Evolutionary conservation across 257 asterid species (phyloP).

Genomic region (Gentiana straminea): DNA sequence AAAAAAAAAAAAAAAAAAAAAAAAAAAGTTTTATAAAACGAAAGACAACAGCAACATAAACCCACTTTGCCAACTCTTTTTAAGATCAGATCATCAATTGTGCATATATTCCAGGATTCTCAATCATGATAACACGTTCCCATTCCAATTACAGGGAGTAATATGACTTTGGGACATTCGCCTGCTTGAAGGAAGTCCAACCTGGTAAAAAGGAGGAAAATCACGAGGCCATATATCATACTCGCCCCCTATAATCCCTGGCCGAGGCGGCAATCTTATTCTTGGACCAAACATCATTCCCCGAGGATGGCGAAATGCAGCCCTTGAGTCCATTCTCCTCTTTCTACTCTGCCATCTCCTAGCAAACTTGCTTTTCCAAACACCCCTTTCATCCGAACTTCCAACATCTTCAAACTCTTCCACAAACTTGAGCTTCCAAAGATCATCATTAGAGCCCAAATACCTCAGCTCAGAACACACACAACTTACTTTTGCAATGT

Average conservation of each 20-base stretch:
- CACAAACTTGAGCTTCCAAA: constrained; percentile 58
- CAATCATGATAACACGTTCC: constrained; percentile 7
- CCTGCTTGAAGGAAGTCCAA: neutral
- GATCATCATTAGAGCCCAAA: constrained; percentile 52
- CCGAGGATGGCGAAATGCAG: constrained; percentile 3
- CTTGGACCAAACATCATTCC: constrained; percentile 4
- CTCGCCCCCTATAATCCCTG: constrained; percentile 35
- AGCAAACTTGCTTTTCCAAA: constrained; percentile 63
- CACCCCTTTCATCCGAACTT: constrained; percentile 15
- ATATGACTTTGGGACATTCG: constrained; percentile 13
- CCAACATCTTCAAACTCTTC: constrained; percentile 36
- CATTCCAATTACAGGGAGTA: constrained; percentile 25
- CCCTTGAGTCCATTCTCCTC: constrained; percentile 13
- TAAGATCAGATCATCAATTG: too few relatives aligned
- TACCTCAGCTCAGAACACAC: constrained; percentile 50
- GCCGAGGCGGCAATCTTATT: constrained; percentile 24
- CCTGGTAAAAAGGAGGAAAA: constrained; percentile 8
- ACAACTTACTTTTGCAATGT: constrained; percentile 51
- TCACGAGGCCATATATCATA: constrained; percentile 20
- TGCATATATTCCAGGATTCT: neutral
- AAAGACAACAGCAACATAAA: too few relatives aligned
- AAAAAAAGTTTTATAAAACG: too few relatives aligned
- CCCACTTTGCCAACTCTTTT: too few relatives aligned
- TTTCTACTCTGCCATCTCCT: constrained; percentile 24
- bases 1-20: too few relatives aligned